phyloP scores from a whole-genome alignment of 140 eudicot genomes.

The Ambrosia hybrid region DNA sequence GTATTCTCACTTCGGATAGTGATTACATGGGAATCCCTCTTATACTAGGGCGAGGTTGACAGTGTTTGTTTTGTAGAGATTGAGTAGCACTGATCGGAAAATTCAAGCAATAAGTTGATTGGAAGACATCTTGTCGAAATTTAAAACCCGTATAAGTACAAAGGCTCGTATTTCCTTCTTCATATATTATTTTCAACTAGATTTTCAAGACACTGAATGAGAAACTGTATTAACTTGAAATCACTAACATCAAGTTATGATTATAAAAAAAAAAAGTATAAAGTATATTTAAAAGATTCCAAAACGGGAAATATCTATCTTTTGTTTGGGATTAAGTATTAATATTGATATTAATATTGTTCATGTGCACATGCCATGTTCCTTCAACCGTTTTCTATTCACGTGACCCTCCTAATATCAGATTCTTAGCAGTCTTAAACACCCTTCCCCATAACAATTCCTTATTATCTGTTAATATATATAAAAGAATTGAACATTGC shows the following conservation, averaged over 20 bases:
- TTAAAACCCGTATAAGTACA: too few relatives aligned
- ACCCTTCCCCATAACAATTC: constrained; percentile 24
- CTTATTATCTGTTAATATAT: too few relatives aligned
- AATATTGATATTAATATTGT: not conserved
- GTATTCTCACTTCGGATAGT: too few relatives aligned
- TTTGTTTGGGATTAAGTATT: not conserved
- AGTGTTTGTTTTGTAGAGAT: too few relatives aligned
- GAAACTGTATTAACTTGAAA: not conserved
- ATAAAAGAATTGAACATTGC: too few relatives aligned
- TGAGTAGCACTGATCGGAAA: too few relatives aligned
- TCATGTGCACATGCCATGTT: constrained; percentile 40
- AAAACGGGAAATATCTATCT: not conserved
- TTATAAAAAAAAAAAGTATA: not conserved
- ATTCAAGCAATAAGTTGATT: too few relatives aligned
- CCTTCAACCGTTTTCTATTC: constrained; percentile 28
- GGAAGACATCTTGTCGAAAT: too few relatives aligned
- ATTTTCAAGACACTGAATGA: not conserved
- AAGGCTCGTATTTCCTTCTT: too few relatives aligned
- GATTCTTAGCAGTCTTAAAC: constrained; percentile 20
- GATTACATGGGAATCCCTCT: too few relatives aligned
- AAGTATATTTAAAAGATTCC: not conserved
- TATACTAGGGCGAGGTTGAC: too few relatives aligned
- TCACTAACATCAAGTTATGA: not conserved
- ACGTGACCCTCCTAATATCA: constrained; percentile 37
- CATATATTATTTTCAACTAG: not conserved